Percentiles rank a stretch among this genome's conserved stretches.
phyloP scores from a whole-genome alignment of 768 basidiomycete species.

The Boletus huronensis region DNA sequence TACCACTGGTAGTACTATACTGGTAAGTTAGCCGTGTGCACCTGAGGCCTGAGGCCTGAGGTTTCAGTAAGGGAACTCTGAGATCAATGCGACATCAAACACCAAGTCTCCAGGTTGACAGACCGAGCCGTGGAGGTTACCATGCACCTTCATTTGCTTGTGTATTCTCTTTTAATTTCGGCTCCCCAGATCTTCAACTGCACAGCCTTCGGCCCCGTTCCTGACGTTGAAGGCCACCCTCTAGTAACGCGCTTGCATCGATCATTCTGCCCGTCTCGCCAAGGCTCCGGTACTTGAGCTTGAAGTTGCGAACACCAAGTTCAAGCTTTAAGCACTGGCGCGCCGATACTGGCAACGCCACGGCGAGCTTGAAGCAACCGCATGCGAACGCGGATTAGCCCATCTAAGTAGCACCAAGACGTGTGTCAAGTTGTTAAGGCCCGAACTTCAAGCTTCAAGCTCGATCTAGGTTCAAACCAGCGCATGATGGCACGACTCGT shows the following conservation, averaged over 20 bases:
- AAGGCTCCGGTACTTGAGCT: background rate
- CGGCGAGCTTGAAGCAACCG: background rate
- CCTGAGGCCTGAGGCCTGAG: too few species aligned
- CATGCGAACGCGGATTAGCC: background rate
- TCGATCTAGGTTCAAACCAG: background rate
- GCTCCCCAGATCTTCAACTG: background rate
- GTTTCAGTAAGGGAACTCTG: background rate
- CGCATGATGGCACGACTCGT: too few species aligned
- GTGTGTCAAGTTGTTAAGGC: background rate
- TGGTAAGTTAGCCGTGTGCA: background rate
- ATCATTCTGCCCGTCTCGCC: background rate
- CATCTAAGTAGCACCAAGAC: background rate
- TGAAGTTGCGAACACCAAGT: background rate
- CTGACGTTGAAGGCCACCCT: background rate
- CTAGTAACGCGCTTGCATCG: background rate
- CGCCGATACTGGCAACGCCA: background rate
- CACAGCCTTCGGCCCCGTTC: background rate
- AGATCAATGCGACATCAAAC: background rate
- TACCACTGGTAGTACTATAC: too few species aligned
- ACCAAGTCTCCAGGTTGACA: background rate
- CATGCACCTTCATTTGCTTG: too few species aligned
- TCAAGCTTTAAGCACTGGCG: background rate
- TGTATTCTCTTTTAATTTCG: background rate
- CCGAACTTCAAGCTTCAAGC: background rate
- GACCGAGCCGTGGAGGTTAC: background rate